Conservation (phyloP, 2,329 filamentous ascomycete genomes). For the Claviceps pazoutovae region DNA sequence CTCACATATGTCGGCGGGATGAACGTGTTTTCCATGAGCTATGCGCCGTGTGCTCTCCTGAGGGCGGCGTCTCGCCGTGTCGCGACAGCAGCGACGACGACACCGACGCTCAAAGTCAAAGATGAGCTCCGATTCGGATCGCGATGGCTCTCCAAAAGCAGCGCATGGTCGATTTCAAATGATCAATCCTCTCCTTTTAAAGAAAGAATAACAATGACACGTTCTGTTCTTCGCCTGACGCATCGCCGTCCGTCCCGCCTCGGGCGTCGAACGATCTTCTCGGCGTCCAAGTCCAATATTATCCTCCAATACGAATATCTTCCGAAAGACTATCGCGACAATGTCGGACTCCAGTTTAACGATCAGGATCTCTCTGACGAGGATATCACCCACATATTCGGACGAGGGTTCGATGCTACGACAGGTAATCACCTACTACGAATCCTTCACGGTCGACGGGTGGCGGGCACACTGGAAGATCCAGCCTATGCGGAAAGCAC, state of each 20-base stretch:
- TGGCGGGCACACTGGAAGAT: conserved; percentile 50
- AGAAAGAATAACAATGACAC: conserved; percentile 4
- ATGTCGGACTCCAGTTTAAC: conserved; percentile 39
- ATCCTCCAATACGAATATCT: conserved; percentile 43
- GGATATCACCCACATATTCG: conserved; percentile 37
- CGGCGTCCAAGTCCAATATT: conserved; percentile 18
- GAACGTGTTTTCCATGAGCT: conserved; percentile 10
- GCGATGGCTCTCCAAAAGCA: conserved; percentile 9
- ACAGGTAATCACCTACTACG: conserved; percentile 40
- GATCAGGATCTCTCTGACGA: conserved; percentile 31
- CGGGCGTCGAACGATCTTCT: conserved; percentile 21
- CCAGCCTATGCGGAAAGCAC: conserved; percentile 37
- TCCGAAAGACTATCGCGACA: conserved; percentile 43
- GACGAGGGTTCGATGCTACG: conserved; percentile 27
- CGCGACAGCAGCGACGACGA: neutral
- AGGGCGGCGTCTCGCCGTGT: conserved; percentile 15
- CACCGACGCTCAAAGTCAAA: neutral
- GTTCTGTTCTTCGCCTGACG: neutral
- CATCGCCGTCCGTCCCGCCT: conserved; percentile 2
- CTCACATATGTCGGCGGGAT: neutral
- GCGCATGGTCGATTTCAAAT: neutral
- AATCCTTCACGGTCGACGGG: conserved; percentile 48
- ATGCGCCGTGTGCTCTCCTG: conserved; percentile 18
- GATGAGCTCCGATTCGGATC: neutral
- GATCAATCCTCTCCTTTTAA: neutral